Conservation (phyloP, 441 rosid species). For the Gossypium aridum region DNA sequence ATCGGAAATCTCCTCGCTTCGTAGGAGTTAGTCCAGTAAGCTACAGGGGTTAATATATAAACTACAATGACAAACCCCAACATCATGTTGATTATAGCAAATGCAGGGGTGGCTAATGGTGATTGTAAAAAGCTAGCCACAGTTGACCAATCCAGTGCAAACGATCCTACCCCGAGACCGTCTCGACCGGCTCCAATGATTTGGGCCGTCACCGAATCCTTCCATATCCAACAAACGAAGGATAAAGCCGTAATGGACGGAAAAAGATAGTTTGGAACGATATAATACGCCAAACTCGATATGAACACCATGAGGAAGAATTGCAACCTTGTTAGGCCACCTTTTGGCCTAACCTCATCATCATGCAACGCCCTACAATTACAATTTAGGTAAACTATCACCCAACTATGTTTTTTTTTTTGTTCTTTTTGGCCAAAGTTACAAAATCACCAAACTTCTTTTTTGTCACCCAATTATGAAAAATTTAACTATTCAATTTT, state of each 20-base stretch:
- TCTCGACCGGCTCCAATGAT: conserved; percentile 34
- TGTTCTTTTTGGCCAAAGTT: too few species aligned
- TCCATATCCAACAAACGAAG: conserved; percentile 38
- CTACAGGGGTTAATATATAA: conserved; percentile 26
- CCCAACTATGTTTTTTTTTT: too few species aligned
- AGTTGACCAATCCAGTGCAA: conserved; percentile 38
- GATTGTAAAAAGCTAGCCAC: conserved; percentile 30
- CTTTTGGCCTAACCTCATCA: conserved; percentile 27
- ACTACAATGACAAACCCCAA: conserved; percentile 28
- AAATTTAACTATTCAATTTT: too few species aligned
- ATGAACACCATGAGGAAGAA: conserved; percentile 32
- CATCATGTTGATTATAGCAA: conserved; percentile 32
- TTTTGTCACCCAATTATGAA: too few species aligned
- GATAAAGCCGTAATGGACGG: conserved; percentile 38
- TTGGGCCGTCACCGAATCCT: conserved; percentile 31
- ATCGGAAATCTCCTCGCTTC: conserved; percentile 38
- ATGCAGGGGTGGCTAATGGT: conserved; percentile 34
- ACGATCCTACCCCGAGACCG: conserved; percentile 28
- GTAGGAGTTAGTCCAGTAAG: conserved; percentile 34
- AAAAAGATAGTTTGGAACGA: conserved; percentile 35
- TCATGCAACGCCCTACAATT: conserved; percentile 41
- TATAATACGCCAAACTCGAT: conserved; percentile 38
- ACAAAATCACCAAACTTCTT: too few species aligned
- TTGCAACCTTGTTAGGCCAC: conserved; percentile 39
- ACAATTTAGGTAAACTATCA: too few species aligned